Base-by-base conservation (phyloP, 345 rosid species). In the Lumnitzera racemosa region DNA sequence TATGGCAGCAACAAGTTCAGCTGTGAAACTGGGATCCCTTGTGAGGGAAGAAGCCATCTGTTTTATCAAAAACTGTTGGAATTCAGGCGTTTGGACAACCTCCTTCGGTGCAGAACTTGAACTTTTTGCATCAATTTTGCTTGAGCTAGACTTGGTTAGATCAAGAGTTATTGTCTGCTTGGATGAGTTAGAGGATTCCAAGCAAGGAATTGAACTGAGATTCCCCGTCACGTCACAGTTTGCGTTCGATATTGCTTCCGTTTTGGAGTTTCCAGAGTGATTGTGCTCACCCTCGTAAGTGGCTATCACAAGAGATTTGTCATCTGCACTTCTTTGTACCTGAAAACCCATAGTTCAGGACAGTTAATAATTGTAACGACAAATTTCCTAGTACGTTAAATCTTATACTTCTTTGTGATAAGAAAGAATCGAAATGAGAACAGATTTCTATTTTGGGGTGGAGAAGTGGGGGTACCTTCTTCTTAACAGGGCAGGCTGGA, bases 251-350 rank as follows among this genome's bases (percentile, higher is more conserved):
- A 76, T 73, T 55, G 84, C 73, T 36, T 94, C 97, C 61, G 70
- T 55, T 31, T 74, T 84, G 12, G 87, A 66, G 1, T 88, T 85
- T 58, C 68, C 74, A 47, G 94, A 91, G 79, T 94, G 99, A 73
- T 86, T 94, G 78, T 94, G 99, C 71, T 87, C 99, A n/a, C 99
- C 99, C 57, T 94, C 97, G 27, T 94, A 89, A 15, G 99, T 94
- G 5, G 97, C 99, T 6, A 90, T 91, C 49, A 94, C 24, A 6
- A 94, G 74, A 0, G 83, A 81, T 53, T 84, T 97, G 46, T 94
- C 99, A 20, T 94, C 99, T 2, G 78, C 78, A 59, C 97, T 94
- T 81, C 97, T 84, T 56, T 94, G 99, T 51, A 94, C 99, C 96
- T 91, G 74, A 76, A 82, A 13, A 29, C 1, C 1, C 24, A 51